Evolutionary conservation across 1,284 basidiomycete genomes (phyloP), one percentile per base, ranked within the genome.

Genomic region (Ganoderma meredithae): DNA sequence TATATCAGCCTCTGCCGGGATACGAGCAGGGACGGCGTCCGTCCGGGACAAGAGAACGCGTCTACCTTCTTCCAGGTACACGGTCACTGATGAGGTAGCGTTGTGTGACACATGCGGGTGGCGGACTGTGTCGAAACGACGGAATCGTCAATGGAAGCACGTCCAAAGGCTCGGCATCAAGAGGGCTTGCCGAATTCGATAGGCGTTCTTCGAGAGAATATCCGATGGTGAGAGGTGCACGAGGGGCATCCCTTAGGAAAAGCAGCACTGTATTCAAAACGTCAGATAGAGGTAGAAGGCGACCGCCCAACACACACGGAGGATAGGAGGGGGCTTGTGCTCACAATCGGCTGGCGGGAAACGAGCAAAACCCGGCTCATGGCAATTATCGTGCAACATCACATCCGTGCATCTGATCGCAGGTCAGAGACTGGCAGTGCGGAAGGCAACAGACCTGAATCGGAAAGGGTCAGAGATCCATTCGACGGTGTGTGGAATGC

Each of bases 141-240:
- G 13, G 27, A 17, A 63, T 61, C 33, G 61, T 25, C 25, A 58
- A 63, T 63, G 56, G 66, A 67, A 63, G 60, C 27, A 22, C 8
- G 39, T 40, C 56, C 43, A 58, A 49, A 31, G 33, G 39, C 66
- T 67, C 41, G 66, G 66, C 66, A 67, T 67, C 62, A 67, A 56
- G 62, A 44, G 22, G 41, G 39, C 53, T 27, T 66, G 10, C 60
- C 40, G 22, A 19, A 55, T 44, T 36, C 39, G 55, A 53, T 56
- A 6, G 47, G 43, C 17, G 1, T 44, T 22, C 47, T 25, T 10
- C 2, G 47, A 27, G 47, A 52, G 47, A 52, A 52, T 25, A 52
- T 52, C 47, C 22, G 47, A 27, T 52, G n/a, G 25, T 8, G 22
- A 25, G 47, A 22, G 22, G 47, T 27, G 47, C 47, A 22, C 47